A percentile compares a stretch with the other conserved stretches of the same genome.
Conservation (phyloP, 116 monocot genomes). For the Dioscorea cayenensis region DNA sequence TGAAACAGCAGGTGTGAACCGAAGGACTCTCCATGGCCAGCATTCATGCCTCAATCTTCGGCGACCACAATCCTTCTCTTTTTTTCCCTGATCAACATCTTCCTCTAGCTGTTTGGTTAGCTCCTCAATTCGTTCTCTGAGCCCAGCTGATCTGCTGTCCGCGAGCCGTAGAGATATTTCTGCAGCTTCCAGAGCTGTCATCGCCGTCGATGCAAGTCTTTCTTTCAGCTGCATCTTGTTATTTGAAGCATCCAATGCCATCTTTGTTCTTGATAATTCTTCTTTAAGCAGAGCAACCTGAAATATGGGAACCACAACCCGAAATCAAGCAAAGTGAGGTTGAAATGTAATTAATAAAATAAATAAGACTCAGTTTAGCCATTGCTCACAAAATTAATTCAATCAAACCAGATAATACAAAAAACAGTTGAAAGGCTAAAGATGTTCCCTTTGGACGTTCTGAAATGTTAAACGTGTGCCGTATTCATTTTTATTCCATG, state of each 20-base stretch:
- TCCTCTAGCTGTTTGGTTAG: slow-evolving; percentile 46
- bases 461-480: too few species aligned
- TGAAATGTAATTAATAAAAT: too few species aligned
- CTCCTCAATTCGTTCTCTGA: slow-evolving; percentile 50
- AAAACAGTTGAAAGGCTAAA: too few species aligned
- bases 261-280: slow-evolving; percentile 31
- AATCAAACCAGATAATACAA: too few species aligned
- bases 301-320: background rate
- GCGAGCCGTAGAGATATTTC: slow-evolving; percentile 52
- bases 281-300: slow-evolving; percentile 37
- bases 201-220: slow-evolving; percentile 38
- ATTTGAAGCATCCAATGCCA: slow-evolving; percentile 23
- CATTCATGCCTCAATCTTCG: slow-evolving; percentile 36
- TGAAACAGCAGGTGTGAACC: slow-evolving; percentile 6
- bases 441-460: too few species aligned
- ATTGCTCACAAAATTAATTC: too few species aligned
- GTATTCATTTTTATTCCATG: too few species aligned
- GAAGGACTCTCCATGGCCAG: slow-evolving; percentile 54
- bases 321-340: too few species aligned
- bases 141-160: slow-evolving; percentile 35
- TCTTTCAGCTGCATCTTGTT: slow-evolving; percentile 36
- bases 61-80: slow-evolving; percentile 9
- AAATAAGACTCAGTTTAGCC: too few species aligned
- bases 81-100: slow-evolving; percentile 25
- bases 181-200: slow-evolving; percentile 54